Conservation (phyloP, 257 asterid genomes). For the Primulina eburnea region DNA sequence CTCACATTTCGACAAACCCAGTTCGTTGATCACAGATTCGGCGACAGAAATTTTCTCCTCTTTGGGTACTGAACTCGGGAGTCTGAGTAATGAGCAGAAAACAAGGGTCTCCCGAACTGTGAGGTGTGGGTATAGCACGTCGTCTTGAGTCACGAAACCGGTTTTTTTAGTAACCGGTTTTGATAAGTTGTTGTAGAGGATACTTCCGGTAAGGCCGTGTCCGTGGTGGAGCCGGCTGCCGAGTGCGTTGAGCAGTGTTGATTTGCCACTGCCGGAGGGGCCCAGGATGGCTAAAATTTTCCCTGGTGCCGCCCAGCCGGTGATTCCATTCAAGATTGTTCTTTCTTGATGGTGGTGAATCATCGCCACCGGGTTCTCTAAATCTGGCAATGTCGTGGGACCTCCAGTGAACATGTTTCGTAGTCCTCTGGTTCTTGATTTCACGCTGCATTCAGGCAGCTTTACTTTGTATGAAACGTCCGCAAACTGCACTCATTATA, state of each 20-base stretch:
- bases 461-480: constrained; percentile 70
- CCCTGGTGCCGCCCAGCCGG: constrained; percentile 83
- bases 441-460: constrained; percentile 39
- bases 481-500: constrained; percentile 49
- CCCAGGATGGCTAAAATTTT: constrained; percentile 75
- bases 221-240: constrained; percentile 68
- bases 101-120: constrained; percentile 79
- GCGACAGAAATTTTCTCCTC: constrained; percentile 52
- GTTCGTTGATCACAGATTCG: constrained; percentile 57
- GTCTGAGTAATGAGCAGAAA: constrained; percentile 61
- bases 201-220: constrained; percentile 51
- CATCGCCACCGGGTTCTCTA: constrained; percentile 47
- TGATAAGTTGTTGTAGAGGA: constrained; percentile 55
- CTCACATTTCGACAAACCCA: constrained; percentile 62
- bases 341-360: constrained; percentile 37
- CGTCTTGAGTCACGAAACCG: constrained; percentile 88
- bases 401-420: constrained; percentile 36
- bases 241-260: constrained; percentile 75
- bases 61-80: constrained; percentile 41
- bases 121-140: constrained; percentile 65
- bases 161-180: constrained; percentile 43
- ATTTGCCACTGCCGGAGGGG: constrained; percentile 95
- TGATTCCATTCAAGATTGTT: constrained; percentile 57
- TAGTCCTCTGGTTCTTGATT: constrained; percentile 33
- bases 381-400: constrained; percentile 36